Evolutionary conservation across 108 stramenopile species (phyloP), one percentile per base, ranked within the genome.

Genomic region (Nannochloropsis gaditana): DNA sequence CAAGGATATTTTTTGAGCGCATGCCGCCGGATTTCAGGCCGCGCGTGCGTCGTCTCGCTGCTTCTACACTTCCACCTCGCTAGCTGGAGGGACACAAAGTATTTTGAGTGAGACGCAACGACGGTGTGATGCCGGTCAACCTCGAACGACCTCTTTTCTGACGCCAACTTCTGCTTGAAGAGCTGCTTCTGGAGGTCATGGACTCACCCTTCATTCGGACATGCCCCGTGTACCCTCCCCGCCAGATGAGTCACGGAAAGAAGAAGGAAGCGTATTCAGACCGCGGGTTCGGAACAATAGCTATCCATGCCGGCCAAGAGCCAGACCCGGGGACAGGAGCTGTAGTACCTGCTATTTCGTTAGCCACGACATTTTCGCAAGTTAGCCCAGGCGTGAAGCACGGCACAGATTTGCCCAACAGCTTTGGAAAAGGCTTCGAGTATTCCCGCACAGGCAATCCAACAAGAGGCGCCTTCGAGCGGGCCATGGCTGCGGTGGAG

Each of bases 341-440:
- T 5, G 80, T 81, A 11, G 80, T 81, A n/a, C 80, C 80, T 11
- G 80, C 41, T 41, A 21, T 81, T 21, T 21, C 21, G 80, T 41
- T 81, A 5, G 21, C 80, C 31, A 81, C 80, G 11, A 81, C 80
- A 11, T 81, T 81, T 42, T n/a, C 80, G 5, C 82, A 82, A 42
- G 43, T 21, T 9, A 17, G 43, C 3, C 82, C 82, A 19, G 82
- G 82, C 43, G 11, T 21, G 43, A 43, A 43, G 50, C 80, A 31
- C 47, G 93, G 93, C 17, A 80, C 47, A 9, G 83, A 91, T 43
- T 93, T 94, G 86, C 92, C 93, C 44, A 93, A 94, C 59, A 93
- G 93, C 87, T 94, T 93, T 85, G 94, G 94, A 10, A n/a, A 90
- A 50, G 95, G 96, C 59, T 96, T 90, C 89, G 94, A 95, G 80